Evolutionary conservation across 2,329 filamentous ascomycete genomes (phyloP), one percentile per base, ranked within the genome.

Genomic region (Fusarium sulawesiense): DNA sequence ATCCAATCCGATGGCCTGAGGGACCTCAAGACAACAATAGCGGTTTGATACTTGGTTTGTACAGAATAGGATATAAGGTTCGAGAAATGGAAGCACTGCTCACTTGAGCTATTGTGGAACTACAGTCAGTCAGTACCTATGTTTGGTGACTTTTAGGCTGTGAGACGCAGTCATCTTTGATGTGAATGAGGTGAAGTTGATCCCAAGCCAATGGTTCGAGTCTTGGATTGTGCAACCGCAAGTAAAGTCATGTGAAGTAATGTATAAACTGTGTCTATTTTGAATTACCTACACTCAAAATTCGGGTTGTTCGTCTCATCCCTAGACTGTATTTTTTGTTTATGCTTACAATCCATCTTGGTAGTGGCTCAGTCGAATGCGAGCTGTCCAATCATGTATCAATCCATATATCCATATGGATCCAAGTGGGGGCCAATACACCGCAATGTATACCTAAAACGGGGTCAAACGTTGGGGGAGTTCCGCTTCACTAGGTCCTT

Each of bases 21-120:
- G 42, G 29, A 46, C 16, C 7, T n/a, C 16, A 65, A 30, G 25
- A 29, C 40, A 48, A 41, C 45, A 40, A 40, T 41, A 55, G 58
- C 54, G 58, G 41, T 65, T 65, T 56, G 60, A 60, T 64, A 23
- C 30, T 60, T 55, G 56, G 48, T 56, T 49, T 66, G 55, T 60
- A 60, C 44, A 42, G 61, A 66, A 66, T 66, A 66, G 63, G 63
- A 66, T 34, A 49, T 20, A 66, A 66, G 44, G 30, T 54, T 65
- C 42, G 63, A 61, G 63, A 66, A 50, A 30, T 54, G 54, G 54
- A 57, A 59, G 41, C 46, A 66, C 45, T 37, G 55, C 61, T 66
- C 47, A 66, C 34, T 63, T 48, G 63, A 58, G 55, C 47, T 45
- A 32, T 49, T 66, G 55, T 55, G 61, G 61, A 66, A 60, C 60